Evolutionary conservation across 371 early-diverging fungal genomes (phyloP).

Genomic region (Apophysomyces ossiformis): DNA sequence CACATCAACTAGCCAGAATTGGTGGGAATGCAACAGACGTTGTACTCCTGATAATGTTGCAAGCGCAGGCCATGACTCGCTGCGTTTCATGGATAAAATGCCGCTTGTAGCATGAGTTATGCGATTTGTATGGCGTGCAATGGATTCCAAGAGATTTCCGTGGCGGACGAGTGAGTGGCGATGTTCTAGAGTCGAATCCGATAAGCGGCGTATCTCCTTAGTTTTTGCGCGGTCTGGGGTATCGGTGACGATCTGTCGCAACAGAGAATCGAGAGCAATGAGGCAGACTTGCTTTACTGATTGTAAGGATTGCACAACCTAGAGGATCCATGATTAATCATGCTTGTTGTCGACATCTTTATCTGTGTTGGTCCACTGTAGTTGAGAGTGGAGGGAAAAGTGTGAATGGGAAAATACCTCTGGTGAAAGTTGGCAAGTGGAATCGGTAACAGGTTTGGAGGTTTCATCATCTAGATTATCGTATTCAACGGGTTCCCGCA

Average conservation of each 20-base stretch:
- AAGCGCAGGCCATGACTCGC: constrained; percentile 37
- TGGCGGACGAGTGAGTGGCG: background rate
- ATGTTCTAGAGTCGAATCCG: constrained; percentile 25
- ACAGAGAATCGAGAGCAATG: constrained; percentile 35
- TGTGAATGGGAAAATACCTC: constrained; percentile 12
- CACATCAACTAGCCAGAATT: constrained; percentile 18
- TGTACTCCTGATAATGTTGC: constrained; percentile 38
- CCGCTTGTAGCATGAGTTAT: constrained; percentile 16
- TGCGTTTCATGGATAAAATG: constrained; percentile 21
- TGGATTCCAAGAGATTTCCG: constrained; percentile 30
- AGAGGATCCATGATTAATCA: background rate
- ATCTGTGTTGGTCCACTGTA: too few species aligned
- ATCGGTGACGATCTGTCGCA: constrained; percentile 35
- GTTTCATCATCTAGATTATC: constrained; percentile 2
- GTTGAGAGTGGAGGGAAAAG: too few species aligned
- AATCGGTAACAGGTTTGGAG: background rate
- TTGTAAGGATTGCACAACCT: constrained; percentile 38
- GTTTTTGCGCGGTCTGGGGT: constrained; percentile 7
- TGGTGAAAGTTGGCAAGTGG: constrained; percentile 13
- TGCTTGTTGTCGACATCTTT: too few species aligned
- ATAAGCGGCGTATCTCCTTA: constrained; percentile 25
- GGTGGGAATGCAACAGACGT: constrained; percentile 28
- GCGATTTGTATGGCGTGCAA: constrained; percentile 31
- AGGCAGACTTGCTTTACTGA: constrained; percentile 44
- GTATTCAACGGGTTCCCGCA: constrained; percentile 6